These are phyloP conservation scores for Penicillium mononematosum DNA, from an alignment of 495 filamentous ascomycete species.

Conservation along the genomic window DNA sequence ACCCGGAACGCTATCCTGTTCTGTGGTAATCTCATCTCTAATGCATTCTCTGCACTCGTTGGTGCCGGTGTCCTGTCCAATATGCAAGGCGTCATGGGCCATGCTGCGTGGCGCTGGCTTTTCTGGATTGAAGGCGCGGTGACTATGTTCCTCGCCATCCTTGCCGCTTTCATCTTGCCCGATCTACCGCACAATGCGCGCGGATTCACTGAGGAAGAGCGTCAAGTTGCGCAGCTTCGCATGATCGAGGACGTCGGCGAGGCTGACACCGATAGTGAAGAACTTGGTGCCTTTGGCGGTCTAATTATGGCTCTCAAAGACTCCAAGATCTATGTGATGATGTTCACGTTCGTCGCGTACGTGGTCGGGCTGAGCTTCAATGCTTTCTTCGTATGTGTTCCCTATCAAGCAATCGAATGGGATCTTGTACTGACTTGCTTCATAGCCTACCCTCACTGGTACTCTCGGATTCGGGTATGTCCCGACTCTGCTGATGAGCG, in stretches of 20 bases:
- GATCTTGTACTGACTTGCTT: slow-evolving; percentile 61
- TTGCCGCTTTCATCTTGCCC: slow-evolving; percentile 61
- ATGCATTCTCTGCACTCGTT: slow-evolving; percentile 65
- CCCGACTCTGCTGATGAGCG: slow-evolving; percentile 71
- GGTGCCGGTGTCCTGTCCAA: slow-evolving; percentile 45
- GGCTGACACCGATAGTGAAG: slow-evolving; percentile 59
- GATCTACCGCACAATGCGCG: slow-evolving; percentile 71
- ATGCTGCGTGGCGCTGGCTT: slow-evolving; percentile 64
- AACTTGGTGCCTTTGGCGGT: slow-evolving; percentile 64
- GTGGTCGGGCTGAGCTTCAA: slow-evolving; percentile 38
- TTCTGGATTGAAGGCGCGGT: slow-evolving; percentile 51
- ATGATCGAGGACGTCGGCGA: slow-evolving; percentile 77
- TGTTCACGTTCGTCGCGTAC: slow-evolving; percentile 42
- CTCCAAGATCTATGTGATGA: slow-evolving; percentile 67
- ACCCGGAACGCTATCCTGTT: slow-evolving; percentile 44
- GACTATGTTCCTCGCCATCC: slow-evolving; percentile 33
- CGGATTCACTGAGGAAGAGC: slow-evolving; percentile 68
- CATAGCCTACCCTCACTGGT: slow-evolving; percentile 75
- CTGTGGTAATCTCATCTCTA: slow-evolving; percentile 52
- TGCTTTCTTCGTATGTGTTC: slow-evolving; percentile 35
- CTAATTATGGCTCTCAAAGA: slow-evolving; percentile 67
- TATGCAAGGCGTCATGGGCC: slow-evolving; percentile 42
- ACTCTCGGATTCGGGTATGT: slow-evolving; percentile 68
- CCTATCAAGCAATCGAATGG: no score
- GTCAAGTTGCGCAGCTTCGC: slow-evolving; percentile 63